Evolutionary conservation across 768 basidiomycete genomes (phyloP).

Genomic region (Omphalotus guepiniiformis): DNA sequence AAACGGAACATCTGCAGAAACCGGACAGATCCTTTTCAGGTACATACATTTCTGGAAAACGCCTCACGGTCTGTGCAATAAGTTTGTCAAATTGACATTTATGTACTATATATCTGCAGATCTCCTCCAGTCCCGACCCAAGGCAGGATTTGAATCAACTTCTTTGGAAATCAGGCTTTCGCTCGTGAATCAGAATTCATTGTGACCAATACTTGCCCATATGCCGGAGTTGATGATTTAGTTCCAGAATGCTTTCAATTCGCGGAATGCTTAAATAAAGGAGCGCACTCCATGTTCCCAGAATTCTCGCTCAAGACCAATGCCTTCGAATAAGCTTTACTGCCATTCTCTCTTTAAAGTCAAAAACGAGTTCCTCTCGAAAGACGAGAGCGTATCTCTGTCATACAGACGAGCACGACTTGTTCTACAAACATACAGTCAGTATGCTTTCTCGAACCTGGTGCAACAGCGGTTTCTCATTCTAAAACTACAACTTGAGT

Average conservation of each 20-base stretch:
- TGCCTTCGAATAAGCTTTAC: conserved; percentile 33
- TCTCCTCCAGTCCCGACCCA: too few relatives aligned
- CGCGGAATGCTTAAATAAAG: neutral
- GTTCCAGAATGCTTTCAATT: neutral
- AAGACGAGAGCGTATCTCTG: conserved; percentile 42
- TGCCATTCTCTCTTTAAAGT: conserved; percentile 43
- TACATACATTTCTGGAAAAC: neutral
- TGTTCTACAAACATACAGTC: conserved; percentile 47
- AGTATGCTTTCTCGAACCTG: conserved; percentile 14
- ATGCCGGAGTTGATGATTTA: conserved; percentile 30
- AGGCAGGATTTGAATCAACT: too few relatives aligned
- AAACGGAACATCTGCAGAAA: too few relatives aligned
- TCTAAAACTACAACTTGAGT: conserved; percentile 30
- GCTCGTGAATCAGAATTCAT: too few relatives aligned
- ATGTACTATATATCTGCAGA: too few relatives aligned
- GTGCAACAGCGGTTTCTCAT: conserved; percentile 3
- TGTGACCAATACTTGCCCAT: too few relatives aligned
- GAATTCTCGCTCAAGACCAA: conserved; percentile 13
- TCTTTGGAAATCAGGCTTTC: too few relatives aligned
- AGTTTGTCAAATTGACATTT: too few relatives aligned
- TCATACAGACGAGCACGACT: conserved; percentile 48
- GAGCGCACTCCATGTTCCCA: neutral
- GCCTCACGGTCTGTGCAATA: too few relatives aligned
- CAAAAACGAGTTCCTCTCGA: conserved; percentile 38
- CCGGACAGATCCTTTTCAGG: neutral